Conservation (phyloP, 495 filamentous ascomycete genomes). For the Penicillium ochrochloron region DNA sequence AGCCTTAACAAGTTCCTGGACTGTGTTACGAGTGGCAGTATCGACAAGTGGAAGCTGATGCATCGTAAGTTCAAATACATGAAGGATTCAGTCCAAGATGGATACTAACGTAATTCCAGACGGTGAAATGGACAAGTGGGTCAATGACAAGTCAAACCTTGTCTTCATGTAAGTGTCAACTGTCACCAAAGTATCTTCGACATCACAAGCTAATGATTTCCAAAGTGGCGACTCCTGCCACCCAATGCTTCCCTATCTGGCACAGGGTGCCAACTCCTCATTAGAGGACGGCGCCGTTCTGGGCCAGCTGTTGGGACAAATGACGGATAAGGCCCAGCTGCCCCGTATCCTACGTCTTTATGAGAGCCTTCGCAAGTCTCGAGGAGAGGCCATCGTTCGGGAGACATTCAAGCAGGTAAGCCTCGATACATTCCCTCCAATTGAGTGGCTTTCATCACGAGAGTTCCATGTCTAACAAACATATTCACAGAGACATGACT, state of each 20-base stretch:
- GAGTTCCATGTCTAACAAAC: background rate
- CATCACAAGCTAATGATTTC: background rate
- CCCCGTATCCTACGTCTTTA: conserved; percentile 57
- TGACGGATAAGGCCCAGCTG: conserved; percentile 47
- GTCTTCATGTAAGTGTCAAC: conserved; percentile 38
- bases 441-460: background rate
- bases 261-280: conserved; percentile 59
- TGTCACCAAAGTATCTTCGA: background rate
- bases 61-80: conserved; percentile 47
- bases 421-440: background rate
- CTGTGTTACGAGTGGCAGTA: conserved; percentile 32
- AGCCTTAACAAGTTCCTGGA: conserved; percentile 42
- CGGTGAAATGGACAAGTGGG: conserved; percentile 43
- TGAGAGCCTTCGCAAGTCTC: conserved; percentile 62
- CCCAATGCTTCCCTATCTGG: conserved; percentile 70
- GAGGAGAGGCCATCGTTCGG: conserved; percentile 60
- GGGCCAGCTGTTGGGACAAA: conserved; percentile 46
- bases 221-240: conserved; percentile 66
- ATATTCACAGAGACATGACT: conserved; percentile 56
- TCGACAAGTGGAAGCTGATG: conserved; percentile 69
- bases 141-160: conserved; percentile 43
- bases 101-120: conserved; percentile 25
- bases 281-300: conserved; percentile 58
- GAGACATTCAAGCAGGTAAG: conserved; percentile 52
- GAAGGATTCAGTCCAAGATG: background rate